Conservation (phyloP, 495 filamentous ascomycete genomes). For the Penicillium atrosanguineum region DNA sequence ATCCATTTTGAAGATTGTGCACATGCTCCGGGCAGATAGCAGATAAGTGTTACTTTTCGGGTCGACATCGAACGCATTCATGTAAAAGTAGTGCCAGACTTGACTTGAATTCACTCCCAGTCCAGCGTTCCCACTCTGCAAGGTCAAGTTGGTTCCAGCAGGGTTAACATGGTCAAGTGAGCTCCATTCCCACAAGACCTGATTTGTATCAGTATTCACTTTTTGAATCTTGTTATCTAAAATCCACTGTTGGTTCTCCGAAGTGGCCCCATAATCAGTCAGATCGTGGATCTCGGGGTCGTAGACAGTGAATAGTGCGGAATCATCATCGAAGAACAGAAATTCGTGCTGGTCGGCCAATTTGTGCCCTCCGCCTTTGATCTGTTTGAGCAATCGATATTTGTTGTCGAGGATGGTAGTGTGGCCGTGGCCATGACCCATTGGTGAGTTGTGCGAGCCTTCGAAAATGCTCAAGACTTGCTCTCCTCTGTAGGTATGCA, state of each 20-base stretch:
- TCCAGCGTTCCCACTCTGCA: constrained; percentile 46
- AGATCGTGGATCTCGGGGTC: constrained; percentile 26
- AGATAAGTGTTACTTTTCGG: constrained; percentile 44
- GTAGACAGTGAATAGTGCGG: constrained; percentile 27
- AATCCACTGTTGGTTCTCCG: constrained; percentile 25
- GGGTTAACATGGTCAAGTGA: constrained; percentile 30
- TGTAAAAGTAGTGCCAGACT: constrained; percentile 35
- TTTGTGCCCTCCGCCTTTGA: constrained; percentile 40
- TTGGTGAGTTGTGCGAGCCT: constrained; percentile 45
- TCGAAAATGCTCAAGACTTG: constrained; percentile 47
- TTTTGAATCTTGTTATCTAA: constrained; percentile 32
- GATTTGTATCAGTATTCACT: constrained; percentile 23
- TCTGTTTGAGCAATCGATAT: constrained; percentile 44
- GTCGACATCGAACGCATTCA: constrained; percentile 24
- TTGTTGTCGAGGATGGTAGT: constrained; percentile 41
- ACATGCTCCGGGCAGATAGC: constrained; percentile 49
- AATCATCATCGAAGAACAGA: constrained; percentile 34
- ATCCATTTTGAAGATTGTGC: constrained; percentile 50
- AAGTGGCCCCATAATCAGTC: constrained; percentile 23
- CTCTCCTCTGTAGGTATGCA: constrained; percentile 37
- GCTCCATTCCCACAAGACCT: constrained; percentile 31
- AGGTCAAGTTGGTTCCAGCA: constrained; percentile 37
- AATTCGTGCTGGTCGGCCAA: constrained; percentile 47
- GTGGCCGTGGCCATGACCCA: constrained; percentile 46
- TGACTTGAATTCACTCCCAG: constrained; percentile 30